Conservation (phyloP, 179 eudicot species). For the Amaranthus tricolor region DNA sequence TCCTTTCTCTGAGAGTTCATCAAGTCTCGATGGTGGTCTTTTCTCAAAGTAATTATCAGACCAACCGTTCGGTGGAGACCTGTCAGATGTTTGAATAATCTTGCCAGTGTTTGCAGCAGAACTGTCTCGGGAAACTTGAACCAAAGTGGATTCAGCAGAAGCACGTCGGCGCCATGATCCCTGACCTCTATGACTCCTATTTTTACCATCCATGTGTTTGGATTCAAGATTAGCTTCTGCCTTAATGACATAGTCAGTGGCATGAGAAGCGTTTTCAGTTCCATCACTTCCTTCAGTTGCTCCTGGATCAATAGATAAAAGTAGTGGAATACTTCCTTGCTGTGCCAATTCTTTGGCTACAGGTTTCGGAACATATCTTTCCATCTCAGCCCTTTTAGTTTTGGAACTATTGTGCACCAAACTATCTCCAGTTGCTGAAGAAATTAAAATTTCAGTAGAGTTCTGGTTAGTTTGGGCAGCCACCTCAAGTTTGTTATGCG, state of each 20-base stretch:
- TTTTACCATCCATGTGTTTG: slow-evolving; percentile 36
- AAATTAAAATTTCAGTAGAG: slow-evolving; percentile 33
- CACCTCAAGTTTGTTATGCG: slow-evolving; percentile 49
- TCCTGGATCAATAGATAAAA: slow-evolving; percentile 29
- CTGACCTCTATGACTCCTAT: slow-evolving; percentile 46
- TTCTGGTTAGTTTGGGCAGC: slow-evolving; percentile 36
- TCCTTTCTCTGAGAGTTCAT: slow-evolving; percentile 29
- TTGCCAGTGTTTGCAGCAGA: slow-evolving; percentile 32
- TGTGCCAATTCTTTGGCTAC: slow-evolving; percentile 83
- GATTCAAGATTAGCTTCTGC: slow-evolving; percentile 34
- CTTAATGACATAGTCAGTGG: slow-evolving; percentile 30
- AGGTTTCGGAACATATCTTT: slow-evolving; percentile 91
- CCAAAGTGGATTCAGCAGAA: slow-evolving; percentile 35
- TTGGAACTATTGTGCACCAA: slow-evolving; percentile 44
- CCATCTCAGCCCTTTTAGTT: slow-evolving; percentile 95
- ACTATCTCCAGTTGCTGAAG: slow-evolving; percentile 37
- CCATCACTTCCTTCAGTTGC: slow-evolving; percentile 36
- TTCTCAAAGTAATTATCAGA: slow-evolving; percentile 29
- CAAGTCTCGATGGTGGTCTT: slow-evolving; percentile 32
- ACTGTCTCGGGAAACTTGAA: slow-evolving; percentile 34
- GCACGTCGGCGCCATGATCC: slow-evolving; percentile 68
- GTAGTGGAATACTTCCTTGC: slow-evolving; percentile 50
- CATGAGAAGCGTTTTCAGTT: slow-evolving; percentile 32
- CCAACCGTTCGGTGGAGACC: slow-evolving; percentile 21
- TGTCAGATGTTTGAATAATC: slow-evolving; percentile 29